Evolutionary conservation across 2,329 filamentous ascomycete genomes (phyloP).

Genomic region (Domatiomyces globalis): DNA sequence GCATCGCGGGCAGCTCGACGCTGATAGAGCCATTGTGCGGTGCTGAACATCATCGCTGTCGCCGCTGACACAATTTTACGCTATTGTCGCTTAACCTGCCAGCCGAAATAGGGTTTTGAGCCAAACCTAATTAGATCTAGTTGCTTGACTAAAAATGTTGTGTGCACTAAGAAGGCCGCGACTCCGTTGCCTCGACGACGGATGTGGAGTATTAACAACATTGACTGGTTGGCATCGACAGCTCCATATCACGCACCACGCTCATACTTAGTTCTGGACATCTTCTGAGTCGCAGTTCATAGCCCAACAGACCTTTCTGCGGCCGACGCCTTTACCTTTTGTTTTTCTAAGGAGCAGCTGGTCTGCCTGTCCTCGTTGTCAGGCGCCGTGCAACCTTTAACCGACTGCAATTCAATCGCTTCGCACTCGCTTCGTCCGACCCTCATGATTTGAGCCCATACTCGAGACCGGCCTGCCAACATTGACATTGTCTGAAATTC

Average conservation of each 20-base stretch:
- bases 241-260: not conserved
- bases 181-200: not conserved
- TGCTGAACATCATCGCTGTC: too few species aligned
- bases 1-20: slow-evolving; percentile 11
- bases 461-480: slow-evolving; percentile 3
- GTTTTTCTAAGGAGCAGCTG: slow-evolving; percentile 10
- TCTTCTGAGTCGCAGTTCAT: slow-evolving; percentile 1
- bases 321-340: slow-evolving; percentile 4
- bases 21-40: not conserved
- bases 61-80: not conserved
- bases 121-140: not conserved
- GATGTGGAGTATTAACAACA: not conserved
- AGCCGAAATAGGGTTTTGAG: not conserved
- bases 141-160: not conserved
- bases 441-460: slow-evolving; percentile 16
- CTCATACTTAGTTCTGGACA: slow-evolving; percentile 3
- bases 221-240: not conserved
- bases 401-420: slow-evolving; percentile 6
- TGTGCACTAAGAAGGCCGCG: too few species aligned
- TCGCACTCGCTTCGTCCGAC: slow-evolving; percentile 8
- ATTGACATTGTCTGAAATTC: slow-evolving; percentile 14
- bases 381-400: slow-evolving; percentile 2
- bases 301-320: slow-evolving; percentile 5
- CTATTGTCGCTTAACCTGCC: not conserved
- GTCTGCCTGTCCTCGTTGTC: slow-evolving; percentile 9